phyloP scores from a whole-genome alignment of 257 asterid species.

The Fraxinus americana region DNA sequence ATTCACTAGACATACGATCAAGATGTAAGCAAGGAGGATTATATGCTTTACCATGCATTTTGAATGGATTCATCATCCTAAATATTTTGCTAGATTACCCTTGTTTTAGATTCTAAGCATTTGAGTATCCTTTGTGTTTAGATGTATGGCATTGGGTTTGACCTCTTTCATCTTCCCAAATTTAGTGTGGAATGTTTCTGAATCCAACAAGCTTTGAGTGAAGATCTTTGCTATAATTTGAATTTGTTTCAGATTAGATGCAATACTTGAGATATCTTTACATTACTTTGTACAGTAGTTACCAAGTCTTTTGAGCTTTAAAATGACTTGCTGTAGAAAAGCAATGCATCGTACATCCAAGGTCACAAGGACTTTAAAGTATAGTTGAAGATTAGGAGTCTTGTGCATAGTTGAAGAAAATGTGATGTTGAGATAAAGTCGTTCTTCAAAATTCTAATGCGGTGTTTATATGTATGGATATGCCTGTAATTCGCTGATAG shows the following conservation, averaged over 20 bases:
- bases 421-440: no score
- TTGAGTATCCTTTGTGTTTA: no score
- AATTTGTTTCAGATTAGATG: background rate
- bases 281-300: no score
- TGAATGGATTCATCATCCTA: background rate
- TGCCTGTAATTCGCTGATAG: background rate
- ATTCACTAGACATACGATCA: no score
- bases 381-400: background rate
- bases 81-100: background rate
- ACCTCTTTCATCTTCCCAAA: background rate
- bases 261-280: background rate
- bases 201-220: background rate
- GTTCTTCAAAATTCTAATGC: no score
- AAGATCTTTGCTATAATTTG: background rate
- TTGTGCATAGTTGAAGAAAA: background rate
- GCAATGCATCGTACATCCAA: no score
- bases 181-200: no score
- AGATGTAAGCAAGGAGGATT: no score
- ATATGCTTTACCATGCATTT: no score
- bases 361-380: no score
- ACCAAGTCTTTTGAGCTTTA: background rate
- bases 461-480: background rate
- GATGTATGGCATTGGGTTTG: background rate
- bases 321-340: background rate
- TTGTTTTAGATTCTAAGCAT: background rate